Evolutionary conservation across 2,329 filamentous ascomycete species (phyloP), one percentile per base, ranked within the genome.

Genomic region (Scytalidium sp.): DNA sequence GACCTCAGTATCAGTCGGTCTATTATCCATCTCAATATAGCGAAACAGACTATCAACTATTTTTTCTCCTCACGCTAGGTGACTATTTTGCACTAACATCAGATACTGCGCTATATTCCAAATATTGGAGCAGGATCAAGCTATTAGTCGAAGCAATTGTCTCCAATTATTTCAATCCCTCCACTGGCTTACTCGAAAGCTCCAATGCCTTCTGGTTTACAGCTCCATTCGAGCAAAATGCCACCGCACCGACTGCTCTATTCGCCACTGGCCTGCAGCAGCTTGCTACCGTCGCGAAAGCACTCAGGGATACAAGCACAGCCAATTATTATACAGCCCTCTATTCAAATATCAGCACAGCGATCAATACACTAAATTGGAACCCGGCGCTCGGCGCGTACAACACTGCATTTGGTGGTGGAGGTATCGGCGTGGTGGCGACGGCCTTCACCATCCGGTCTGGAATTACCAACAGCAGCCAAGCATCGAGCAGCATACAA

Each of bases 291-390:
- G 48, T 71, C 10, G 67, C 68, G 13, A 46, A 43, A 20, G 67
- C 64, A 4, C 23, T 66, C n/a, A 57, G 59, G 19, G 67, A 70
- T 23, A 55, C 47, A 1, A 41, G 46, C 7, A 51, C 63, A 2
- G 65, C 60, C 3, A 19, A 36, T 1, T 23, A 50, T 6, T 68
- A 67, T 45, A 46, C 44, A 5, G 22, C 41, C 3, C 56, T 58
- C 2, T 61, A 67, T 9, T 15, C 21, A 1, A 50, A 47, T 10
- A 46, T 70, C 10, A 54, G 48, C n/a, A 41, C 49, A 3, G 59
- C 60, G 13, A 59, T 69, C 19, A 66, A 70, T 44, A 29, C 44
- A 1, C 50, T 60, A 1, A 62, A 71, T 9, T 71, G 68, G 67
- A 67, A 67, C 32, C 46, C 50, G 1, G 17, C 50, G 10, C 43